These are phyloP conservation scores for Sphagnurus paluster DNA, from an alignment of 1,284 basidiomycete genomes.

Conservation along the genomic window DNA sequence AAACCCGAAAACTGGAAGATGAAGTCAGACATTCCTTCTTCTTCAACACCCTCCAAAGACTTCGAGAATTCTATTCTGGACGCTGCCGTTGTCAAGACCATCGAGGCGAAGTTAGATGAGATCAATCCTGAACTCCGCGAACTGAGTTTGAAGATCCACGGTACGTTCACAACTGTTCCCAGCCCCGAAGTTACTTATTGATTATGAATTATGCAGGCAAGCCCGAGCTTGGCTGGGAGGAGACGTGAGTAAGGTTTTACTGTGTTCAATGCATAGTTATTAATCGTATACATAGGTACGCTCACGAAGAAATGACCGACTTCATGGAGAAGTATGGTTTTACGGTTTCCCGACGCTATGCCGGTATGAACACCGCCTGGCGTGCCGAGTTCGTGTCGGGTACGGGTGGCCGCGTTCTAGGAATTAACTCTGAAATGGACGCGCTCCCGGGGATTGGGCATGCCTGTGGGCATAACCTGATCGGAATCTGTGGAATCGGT, in stretches of 20 bases:
- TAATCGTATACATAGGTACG: no score
- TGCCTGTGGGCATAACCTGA: slow-evolving; percentile 87
- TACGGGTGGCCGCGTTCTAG: slow-evolving; percentile 61
- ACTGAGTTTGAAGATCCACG: slow-evolving; percentile 60
- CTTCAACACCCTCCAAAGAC: no score
- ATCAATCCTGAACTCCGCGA: slow-evolving; percentile 46
- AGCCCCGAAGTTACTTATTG: background rate
- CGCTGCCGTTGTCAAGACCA: slow-evolving; percentile 37
- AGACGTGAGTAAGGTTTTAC: slow-evolving; percentile 50
- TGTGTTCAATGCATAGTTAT: no score
- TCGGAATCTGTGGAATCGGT: slow-evolving; percentile 80
- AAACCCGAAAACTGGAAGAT: no score
- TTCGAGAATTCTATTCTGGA: no score
- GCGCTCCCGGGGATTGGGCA: slow-evolving; percentile 50
- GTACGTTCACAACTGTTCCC: slow-evolving; percentile 32
- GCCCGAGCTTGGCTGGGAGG: slow-evolving; percentile 58
- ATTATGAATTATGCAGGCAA: slow-evolving; percentile 48
- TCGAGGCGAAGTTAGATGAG: slow-evolving; percentile 47
- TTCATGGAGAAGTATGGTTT: slow-evolving; percentile 66
- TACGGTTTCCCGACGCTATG: slow-evolving; percentile 58
- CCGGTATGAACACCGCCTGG: slow-evolving; percentile 75
- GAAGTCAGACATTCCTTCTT: no score
- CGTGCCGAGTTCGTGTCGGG: slow-evolving; percentile 66
- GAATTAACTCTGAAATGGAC: slow-evolving; percentile 65
- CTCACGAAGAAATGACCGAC: slow-evolving; percentile 54